Conservation (phyloP, 176 grass and related monocot species). For the Otatea glauca region DNA sequence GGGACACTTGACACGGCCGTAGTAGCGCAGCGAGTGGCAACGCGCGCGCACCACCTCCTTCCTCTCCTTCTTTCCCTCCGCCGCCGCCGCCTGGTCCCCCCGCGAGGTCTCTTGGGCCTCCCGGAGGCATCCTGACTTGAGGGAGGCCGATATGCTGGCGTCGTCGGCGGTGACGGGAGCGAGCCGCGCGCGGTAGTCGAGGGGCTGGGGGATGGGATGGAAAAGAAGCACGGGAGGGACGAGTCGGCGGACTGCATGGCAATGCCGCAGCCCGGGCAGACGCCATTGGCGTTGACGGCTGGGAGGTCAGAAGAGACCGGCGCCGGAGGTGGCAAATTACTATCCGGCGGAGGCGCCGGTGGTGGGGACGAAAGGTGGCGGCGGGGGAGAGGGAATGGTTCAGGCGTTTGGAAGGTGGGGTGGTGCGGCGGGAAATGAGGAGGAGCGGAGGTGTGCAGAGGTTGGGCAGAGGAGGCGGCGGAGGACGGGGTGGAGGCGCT, state of each 20-base stretch:
- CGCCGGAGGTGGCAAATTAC: background rate
- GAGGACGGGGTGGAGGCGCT: constrained; percentile 32
- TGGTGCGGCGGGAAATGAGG: background rate
- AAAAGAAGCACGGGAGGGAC: constrained; percentile 74
- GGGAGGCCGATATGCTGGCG: constrained; percentile 53
- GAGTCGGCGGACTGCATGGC: constrained; percentile 65
- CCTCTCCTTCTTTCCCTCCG: constrained; percentile 21
- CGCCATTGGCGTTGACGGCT: background rate
- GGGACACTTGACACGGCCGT: constrained; percentile 68
- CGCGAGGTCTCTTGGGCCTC: constrained; percentile 19
- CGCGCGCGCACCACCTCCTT: constrained; percentile 69
- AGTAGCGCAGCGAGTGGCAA: constrained; percentile 85
- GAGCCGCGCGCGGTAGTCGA: constrained; percentile 45
- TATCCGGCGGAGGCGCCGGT: background rate
- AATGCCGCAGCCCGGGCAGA: constrained; percentile 67
- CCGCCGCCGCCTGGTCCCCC: background rate
- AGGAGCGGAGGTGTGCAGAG: background rate
- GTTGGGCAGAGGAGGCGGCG: background rate
- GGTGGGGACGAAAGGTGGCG: constrained; percentile 40
- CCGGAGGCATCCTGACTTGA: constrained; percentile 49
- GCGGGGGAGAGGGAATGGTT: constrained; percentile 25
- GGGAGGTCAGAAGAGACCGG: constrained; percentile 20
- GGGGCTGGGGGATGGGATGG: constrained; percentile 51
- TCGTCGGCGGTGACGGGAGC: constrained; percentile 54
- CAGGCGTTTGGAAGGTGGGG: constrained; percentile 11